Evolutionary conservation across 306 rosid genomes (phyloP), one percentile per base, ranked within the genome.

Genomic region (Cicer arietinum): DNA sequence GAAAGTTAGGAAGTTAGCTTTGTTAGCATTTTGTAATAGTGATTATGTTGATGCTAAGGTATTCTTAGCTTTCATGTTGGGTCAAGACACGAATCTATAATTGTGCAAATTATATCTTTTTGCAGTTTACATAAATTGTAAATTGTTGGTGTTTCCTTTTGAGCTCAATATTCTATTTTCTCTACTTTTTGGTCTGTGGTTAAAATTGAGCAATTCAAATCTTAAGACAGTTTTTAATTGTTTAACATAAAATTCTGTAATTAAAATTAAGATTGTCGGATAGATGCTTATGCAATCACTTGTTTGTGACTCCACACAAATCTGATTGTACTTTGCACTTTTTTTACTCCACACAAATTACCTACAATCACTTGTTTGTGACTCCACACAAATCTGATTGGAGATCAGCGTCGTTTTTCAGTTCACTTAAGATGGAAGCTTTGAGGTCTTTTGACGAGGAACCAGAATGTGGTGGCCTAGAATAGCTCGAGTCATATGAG

Each of bases 1-100:
- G 52, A 80, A 76, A 76, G 71, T 57, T 54, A 73, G 71, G 63
- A 66, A 71, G 35, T 58, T 70, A 73, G 76, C 70, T 85, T 70
- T 53, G 82, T 54, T 73, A 71, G 68, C 73, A 71, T 75, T 80
- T 81, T 79, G 85, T 76, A 77, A 73, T 70, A 63, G 75, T 79
- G 82, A 47, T 83, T 75, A 79, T 68, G 18, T 30, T 56, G 61
- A 22, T 71, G 84, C 68, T 79, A 79, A 78, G 81, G 71, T 82
- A 88, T 89, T 86, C 98, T 75, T 88, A 77, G 84, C 98, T 88
- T 90, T 78, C 83, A 60, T 83, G 66, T 81, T 83, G 88, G 87
- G 79, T 57, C 79, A 86, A 78, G 92, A 83, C 83, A 85, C 79
- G 98, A 86, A 94, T 91, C 85, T 74, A 13, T 56, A 41, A 73